These are phyloP conservation scores for Pseudopyrenochaeta lycopersici DNA, from an alignment of 2,329 filamentous ascomycete genomes.

Conservation along the genomic window DNA sequence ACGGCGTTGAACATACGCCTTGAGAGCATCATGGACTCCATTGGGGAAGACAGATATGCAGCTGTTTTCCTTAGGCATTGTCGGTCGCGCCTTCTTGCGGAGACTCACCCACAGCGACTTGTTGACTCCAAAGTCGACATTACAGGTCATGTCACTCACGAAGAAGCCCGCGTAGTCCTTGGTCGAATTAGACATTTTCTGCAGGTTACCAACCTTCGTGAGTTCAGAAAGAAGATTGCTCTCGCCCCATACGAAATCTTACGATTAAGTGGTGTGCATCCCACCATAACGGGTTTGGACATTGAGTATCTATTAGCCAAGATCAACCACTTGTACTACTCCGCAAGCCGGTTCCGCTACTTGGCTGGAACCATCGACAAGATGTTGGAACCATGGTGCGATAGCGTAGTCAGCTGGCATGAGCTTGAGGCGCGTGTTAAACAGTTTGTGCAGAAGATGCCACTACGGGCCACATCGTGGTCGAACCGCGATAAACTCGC, in stretches of 20 bases:
- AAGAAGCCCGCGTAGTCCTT: constrained; percentile 34
- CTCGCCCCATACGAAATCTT: constrained; percentile 14
- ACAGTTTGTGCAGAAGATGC: constrained; percentile 23
- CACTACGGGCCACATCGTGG: constrained; percentile 33
- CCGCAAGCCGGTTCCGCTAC: not conserved
- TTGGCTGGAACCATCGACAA: constrained; percentile 12
- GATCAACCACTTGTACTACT: constrained; percentile 19
- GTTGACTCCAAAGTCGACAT: constrained; percentile 28
- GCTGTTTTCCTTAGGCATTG: constrained; percentile 12
- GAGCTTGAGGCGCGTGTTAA: constrained; percentile 28
- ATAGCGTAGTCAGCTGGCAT: constrained; percentile 14
- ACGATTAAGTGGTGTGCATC: constrained; percentile 28
- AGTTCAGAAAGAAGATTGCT: constrained; percentile 3
- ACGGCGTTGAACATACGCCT: constrained; percentile 1
- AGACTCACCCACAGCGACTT: constrained; percentile 23
- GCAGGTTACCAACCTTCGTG: not conserved
- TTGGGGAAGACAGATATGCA: constrained; percentile 8
- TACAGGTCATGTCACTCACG: constrained; percentile 25
- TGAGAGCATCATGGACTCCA: constrained; percentile 9
- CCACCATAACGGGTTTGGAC: constrained; percentile 33
- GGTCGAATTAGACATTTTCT: constrained; percentile 23
- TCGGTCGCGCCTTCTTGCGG: constrained; percentile 24
- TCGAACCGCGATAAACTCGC: constrained; percentile 26
- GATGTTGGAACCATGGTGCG: constrained; percentile 25
- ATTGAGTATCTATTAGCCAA: constrained; percentile 29